phyloP scores from a whole-genome alignment of 805 yeast species.

The Wickerhamiella sergipiensis region DNA sequence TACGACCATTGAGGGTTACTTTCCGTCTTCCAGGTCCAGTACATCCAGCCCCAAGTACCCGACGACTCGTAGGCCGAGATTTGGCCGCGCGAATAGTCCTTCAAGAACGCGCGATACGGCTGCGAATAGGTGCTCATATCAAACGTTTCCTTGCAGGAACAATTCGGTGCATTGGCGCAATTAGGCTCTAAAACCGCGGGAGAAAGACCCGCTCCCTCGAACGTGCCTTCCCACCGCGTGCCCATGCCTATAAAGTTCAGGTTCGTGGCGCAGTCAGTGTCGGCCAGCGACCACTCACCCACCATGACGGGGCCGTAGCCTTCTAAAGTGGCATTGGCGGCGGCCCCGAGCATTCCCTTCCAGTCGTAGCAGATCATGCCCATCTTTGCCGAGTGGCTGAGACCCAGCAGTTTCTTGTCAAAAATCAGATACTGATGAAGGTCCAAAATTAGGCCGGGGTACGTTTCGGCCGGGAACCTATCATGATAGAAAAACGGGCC shows the following conservation, averaged over 20 bases:
- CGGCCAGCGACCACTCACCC: slow-evolving; percentile 80
- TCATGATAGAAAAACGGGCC: slow-evolving; percentile 48
- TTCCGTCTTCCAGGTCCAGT: slow-evolving; percentile 68
- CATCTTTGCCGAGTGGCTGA: slow-evolving; percentile 22
- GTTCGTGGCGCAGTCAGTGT: slow-evolving; percentile 77
- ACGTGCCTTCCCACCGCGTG: slow-evolving; percentile 59
- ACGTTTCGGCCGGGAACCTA: slow-evolving; percentile 30
- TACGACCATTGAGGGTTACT: slow-evolving; percentile 24
- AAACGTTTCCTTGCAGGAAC: slow-evolving; percentile 27
- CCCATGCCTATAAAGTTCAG: slow-evolving; percentile 70
- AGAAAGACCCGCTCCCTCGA: slow-evolving; percentile 20
- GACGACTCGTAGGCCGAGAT: slow-evolving; percentile 57
- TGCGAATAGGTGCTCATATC: slow-evolving; percentile 32
- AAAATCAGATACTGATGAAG: slow-evolving; percentile 83
- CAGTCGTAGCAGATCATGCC: slow-evolving; percentile 32
- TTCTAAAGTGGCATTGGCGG: slow-evolving; percentile 32
- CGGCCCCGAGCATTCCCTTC: slow-evolving; percentile 38
- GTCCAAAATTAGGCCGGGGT: slow-evolving; percentile 60
- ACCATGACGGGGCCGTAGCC: slow-evolving; percentile 51
- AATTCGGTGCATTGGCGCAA: slow-evolving; percentile 1
- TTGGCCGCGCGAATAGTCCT: slow-evolving; percentile 68
- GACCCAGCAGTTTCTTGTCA: slow-evolving; percentile 18
- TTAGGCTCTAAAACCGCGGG: slow-evolving; percentile 14
- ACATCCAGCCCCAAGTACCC: slow-evolving; percentile 58
- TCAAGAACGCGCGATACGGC: slow-evolving; percentile 38